Evolutionary conservation across 495 filamentous ascomycete genomes (phyloP).

Genomic region (Penicillium argentinense): DNA sequence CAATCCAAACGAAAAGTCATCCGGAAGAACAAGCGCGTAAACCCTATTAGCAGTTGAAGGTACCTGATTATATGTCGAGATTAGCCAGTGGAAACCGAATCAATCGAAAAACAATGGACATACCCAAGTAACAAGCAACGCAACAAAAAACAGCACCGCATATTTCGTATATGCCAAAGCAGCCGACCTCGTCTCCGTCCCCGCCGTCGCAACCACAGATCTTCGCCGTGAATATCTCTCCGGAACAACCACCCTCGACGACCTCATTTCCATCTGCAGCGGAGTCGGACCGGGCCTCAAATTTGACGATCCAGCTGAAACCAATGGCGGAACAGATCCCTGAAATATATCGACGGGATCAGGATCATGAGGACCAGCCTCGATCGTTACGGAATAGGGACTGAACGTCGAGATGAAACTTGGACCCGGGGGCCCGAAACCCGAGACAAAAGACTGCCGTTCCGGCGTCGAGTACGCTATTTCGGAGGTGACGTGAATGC

Average conservation of each 20-base stretch:
- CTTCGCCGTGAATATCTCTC: conserved; percentile 21
- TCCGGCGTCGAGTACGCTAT: conserved; percentile 21
- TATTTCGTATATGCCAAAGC: conserved; percentile 82
- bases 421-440: background rate
- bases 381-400: conserved; percentile 41
- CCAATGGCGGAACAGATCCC: background rate
- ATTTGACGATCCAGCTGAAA: background rate
- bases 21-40: conserved; percentile 60
- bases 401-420: conserved; percentile 12
- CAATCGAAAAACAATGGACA: conserved; percentile 1
- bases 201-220: conserved; percentile 3
- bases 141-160: conserved; percentile 82
- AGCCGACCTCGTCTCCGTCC: conserved; percentile 32
- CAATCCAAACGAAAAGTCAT: conserved; percentile 55
- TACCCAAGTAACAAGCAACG: conserved; percentile 79
- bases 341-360: conserved; percentile 4
- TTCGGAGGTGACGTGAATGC: conserved; percentile 50
- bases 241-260: conserved; percentile 2
- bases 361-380: conserved; percentile 20
- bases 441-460: conserved; percentile 5
- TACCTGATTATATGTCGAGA: conserved; percentile 38
- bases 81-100: background rate
- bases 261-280: conserved; percentile 3
- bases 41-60: conserved; percentile 80
- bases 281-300: conserved; percentile 1